phyloP scores from a whole-genome alignment of 306 rosid genomes.

The Gastrolobium bilobum region DNA sequence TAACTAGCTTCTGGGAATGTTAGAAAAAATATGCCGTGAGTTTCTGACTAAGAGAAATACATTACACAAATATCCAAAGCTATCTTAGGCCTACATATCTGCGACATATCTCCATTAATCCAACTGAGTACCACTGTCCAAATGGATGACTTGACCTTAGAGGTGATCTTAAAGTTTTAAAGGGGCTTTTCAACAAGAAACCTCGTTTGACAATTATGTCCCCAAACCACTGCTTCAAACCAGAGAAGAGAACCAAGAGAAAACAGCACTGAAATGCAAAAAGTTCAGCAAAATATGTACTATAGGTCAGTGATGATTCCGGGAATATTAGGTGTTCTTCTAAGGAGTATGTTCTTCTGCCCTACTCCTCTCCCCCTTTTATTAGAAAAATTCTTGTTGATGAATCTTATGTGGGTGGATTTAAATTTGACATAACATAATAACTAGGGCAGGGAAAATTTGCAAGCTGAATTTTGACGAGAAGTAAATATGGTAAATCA shows the following conservation, averaged over 20 bases:
- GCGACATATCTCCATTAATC: background rate
- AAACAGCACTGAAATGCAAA: conserved; percentile 6
- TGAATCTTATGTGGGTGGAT: background rate
- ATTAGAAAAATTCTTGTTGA: background rate
- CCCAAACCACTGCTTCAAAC: conserved; percentile 6
- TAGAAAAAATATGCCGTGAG: background rate
- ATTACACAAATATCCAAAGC: background rate
- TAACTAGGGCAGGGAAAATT: background rate
- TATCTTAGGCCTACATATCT: background rate
- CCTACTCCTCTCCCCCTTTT: background rate
- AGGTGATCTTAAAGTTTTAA: background rate
- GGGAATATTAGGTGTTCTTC: background rate
- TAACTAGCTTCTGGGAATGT: background rate
- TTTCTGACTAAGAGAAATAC: background rate
- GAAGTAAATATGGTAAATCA: background rate
- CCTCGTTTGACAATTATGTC: background rate
- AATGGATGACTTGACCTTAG: background rate
- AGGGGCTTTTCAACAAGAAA: background rate
- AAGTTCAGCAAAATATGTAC: background rate
- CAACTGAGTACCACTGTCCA: background rate
- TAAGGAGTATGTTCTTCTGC: background rate
- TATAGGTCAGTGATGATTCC: background rate
- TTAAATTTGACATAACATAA: background rate
- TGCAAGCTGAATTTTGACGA: background rate
- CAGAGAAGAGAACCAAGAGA: background rate